A percentile compares a stretch with the other conserved stretches of the same genome.
Evolutionary conservation across 129 eudicot genomes (phyloP).

Genomic region (Kitagawia praeruptora): DNA sequence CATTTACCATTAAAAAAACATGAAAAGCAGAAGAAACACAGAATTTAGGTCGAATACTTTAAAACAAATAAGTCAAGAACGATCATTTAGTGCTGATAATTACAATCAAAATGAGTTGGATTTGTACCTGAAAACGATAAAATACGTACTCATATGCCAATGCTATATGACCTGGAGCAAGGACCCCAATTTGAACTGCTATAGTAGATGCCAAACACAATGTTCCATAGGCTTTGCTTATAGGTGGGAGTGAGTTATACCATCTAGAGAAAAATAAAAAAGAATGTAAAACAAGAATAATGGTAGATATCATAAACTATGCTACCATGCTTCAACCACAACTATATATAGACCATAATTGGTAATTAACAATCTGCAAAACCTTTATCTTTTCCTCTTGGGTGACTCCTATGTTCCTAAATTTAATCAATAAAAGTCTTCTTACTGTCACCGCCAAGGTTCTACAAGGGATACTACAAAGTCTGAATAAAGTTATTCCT

Average conservation of each 20-base stretch:
- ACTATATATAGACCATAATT: background rate
- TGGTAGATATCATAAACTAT: background rate
- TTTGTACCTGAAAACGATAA: conserved; percentile 48
- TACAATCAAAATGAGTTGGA: background rate
- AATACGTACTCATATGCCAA: conserved; percentile 35
- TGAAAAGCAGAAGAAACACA: background rate
- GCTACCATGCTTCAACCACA: background rate
- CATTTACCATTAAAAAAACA: background rate
- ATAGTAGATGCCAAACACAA: conserved; percentile 49
- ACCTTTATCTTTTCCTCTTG: background rate
- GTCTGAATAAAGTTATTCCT: background rate
- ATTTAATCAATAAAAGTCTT: background rate
- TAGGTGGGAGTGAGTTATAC: conserved; percentile 71
- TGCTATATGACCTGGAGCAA: conserved; percentile 31
- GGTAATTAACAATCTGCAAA: background rate
- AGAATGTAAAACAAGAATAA: background rate
- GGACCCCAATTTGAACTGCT: conserved; percentile 44
- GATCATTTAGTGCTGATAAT: background rate
- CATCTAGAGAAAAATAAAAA: conserved; percentile 32
- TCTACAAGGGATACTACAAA: background rate
- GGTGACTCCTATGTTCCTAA: background rate
- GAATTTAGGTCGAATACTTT: too few species aligned
- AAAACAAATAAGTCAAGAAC: background rate
- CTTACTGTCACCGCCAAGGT: background rate
- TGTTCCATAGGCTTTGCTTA: conserved; percentile 79